Evolutionary conservation across 257 asterid genomes (phyloP).

Genomic region (Plantago ovata): DNA sequence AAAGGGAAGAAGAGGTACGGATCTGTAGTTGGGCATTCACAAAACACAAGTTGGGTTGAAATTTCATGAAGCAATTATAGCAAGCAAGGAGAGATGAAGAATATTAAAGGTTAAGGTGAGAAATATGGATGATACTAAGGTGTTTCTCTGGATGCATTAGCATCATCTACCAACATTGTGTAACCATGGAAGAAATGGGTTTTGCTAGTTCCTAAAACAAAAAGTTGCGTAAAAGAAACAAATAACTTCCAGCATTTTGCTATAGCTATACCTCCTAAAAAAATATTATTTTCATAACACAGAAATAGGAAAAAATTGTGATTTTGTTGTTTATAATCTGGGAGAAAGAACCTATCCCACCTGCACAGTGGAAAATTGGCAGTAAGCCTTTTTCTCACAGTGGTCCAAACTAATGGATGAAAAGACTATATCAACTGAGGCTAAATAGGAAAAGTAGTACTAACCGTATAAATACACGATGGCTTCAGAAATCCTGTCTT

Average conservation of each 20-base stretch:
- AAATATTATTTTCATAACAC: conserved; percentile 17
- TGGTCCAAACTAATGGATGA: conserved; percentile 10
- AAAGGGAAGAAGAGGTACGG: neutral
- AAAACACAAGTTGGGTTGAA: neutral
- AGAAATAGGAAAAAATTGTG: conserved; percentile 27
- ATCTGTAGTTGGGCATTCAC: neutral
- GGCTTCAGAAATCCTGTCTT: conserved; percentile 27
- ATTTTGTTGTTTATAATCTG: conserved; percentile 32
- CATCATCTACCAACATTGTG: neutral
- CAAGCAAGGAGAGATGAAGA: neutral
- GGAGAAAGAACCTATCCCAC: conserved; percentile 57
- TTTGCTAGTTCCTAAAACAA: neutral
- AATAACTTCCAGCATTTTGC: conserved; percentile 16
- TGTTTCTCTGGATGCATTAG: neutral
- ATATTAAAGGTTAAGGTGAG: neutral
- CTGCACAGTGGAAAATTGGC: conserved; percentile 73
- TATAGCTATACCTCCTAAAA: conserved; percentile 20
- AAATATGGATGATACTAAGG: neutral
- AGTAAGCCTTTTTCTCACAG: conserved; percentile 58
- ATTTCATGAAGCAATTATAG: neutral
- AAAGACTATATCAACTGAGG: conserved; percentile 12
- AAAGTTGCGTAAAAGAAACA: no score
- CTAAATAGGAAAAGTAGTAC: conserved; percentile 21
- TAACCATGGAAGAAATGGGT: neutral
- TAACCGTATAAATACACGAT: conserved; percentile 23